Base-by-base conservation (phyloP, 2,329 filamentous ascomycete species). In the Pyricularia pennisetigena region DNA sequence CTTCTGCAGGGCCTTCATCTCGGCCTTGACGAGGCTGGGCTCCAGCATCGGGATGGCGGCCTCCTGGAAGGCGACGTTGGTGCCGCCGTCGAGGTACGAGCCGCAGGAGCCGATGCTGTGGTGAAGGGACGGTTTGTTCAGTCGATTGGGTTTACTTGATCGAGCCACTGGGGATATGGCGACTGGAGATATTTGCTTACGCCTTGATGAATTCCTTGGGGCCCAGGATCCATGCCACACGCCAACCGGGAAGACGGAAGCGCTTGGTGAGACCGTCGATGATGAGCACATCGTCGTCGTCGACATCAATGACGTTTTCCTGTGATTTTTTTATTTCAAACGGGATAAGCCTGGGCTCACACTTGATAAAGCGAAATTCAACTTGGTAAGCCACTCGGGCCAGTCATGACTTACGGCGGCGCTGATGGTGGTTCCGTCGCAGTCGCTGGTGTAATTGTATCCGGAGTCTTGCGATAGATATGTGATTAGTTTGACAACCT, bases 261-360 rank as follows among this genome's bases (percentile, higher is more conserved):
- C 94, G 91, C 86, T 98, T 98, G 73, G 94, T 98, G 29, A 98
- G 85, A 66, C 94, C 94, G 76, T 98, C 94, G 72, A 98, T 94
- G 78, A 98, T 92, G 71, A 98, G 86, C 1, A 98, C 94, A 75
- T 97, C 92, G 70, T 96, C 92, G 75, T 92, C 86, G 76, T 97
- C 88, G 20, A 97, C 93, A 73, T 97, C 93, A 68, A 93, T 86
- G 65, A 98, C 87, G 77, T 98, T 97, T 75, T 92, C 90, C 74
- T 75, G 5, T 49, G 3, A n/a, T n/a, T 3, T 49, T 49, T 41
- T 4, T 16, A n/a, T 20, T 49, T 49, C 32, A n/a, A 1, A 3
- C 20, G 20, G 41, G n/a, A n/a, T n/a, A 49, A 49, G 41, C n/a
- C 20, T 49, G 20, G 41, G 41, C 6, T 49, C 16, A 7, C 32